These are phyloP conservation scores for Penicillium roqueforti DNA, from an alignment of 495 filamentous ascomycete genomes.

Conservation along the genomic window DNA sequence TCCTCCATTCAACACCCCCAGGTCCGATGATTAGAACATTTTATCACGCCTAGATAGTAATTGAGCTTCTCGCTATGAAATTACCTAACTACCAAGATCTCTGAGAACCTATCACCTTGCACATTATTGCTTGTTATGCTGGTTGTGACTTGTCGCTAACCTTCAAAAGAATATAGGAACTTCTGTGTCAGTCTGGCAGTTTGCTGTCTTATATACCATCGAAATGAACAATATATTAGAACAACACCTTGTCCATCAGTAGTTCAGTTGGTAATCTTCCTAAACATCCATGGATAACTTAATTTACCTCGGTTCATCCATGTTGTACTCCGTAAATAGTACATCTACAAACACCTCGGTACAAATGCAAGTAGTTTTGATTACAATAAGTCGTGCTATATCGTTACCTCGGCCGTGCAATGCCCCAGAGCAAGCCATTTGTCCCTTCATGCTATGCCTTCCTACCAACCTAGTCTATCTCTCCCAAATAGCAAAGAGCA, in stretches of 20 bases:
- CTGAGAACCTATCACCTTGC: conserved; percentile 53
- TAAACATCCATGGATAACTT: no score
- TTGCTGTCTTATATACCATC: background rate
- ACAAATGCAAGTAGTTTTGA: conserved; percentile 22
- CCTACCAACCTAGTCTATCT: conserved; percentile 25
- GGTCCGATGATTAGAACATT: conserved; percentile 67
- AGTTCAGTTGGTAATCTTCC: no score
- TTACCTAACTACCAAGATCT: conserved; percentile 77
- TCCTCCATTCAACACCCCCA: conserved; percentile 12
- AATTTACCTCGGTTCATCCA: background rate
- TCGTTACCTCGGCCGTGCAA: conserved; percentile 18
- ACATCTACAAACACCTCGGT: background rate
- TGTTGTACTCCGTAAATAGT: background rate
- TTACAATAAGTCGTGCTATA: conserved; percentile 35
- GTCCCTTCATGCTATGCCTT: conserved; percentile 3
- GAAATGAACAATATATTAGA: conserved; percentile 2
- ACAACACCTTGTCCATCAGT: background rate
- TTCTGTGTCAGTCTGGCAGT: background rate
- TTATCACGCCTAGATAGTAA: conserved; percentile 81
- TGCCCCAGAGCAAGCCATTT: conserved; percentile 5
- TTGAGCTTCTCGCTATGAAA: conserved; percentile 66
- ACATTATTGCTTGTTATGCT: conserved; percentile 16
- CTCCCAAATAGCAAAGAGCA: conserved; percentile 12
- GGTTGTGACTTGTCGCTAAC: conserved; percentile 30
- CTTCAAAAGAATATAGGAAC: conserved; percentile 13